These are phyloP conservation scores for Crepidotus variabilis DNA, from an alignment of 768 basidiomycete genomes.

Conservation along the genomic window DNA sequence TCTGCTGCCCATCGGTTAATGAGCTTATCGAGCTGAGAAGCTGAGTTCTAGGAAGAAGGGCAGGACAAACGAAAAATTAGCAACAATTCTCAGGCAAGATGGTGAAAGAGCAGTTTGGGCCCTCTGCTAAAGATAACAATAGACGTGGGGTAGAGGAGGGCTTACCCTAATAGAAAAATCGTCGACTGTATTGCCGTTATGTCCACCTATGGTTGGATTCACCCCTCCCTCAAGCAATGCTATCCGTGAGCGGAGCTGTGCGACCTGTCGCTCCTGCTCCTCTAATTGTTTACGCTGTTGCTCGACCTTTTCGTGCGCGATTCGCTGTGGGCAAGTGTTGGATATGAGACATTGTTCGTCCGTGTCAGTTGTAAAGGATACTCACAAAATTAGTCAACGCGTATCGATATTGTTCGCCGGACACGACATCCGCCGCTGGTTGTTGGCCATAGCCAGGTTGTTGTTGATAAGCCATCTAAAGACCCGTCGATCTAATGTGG, in stretches of 20 bases:
- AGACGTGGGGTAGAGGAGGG: not conserved
- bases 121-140: not conserved
- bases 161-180: slow-evolving; percentile 86
- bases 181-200: slow-evolving; percentile 66
- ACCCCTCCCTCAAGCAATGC: slow-evolving; percentile 67
- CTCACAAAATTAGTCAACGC: slow-evolving; percentile 79
- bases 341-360: not conserved
- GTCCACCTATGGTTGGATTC: slow-evolving; percentile 34
- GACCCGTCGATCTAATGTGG: not conserved
- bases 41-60: slow-evolving; percentile 54
- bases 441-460: slow-evolving; percentile 19
- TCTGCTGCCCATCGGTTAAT: slow-evolving; percentile 90
- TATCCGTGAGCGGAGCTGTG: slow-evolving; percentile 66
- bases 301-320: slow-evolving; percentile 88
- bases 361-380: slow-evolving; percentile 8
- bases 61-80: slow-evolving; percentile 5
- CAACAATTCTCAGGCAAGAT: not conserved
- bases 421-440: slow-evolving; percentile 37
- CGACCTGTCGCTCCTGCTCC: slow-evolving; percentile 82
- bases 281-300: slow-evolving; percentile 75
- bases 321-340: slow-evolving; percentile 45
- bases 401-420: slow-evolving; percentile 74
- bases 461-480: slow-evolving; percentile 24
- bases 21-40: slow-evolving; percentile 75
- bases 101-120: not conserved